These are phyloP conservation scores for Metarhizium album DNA, from an alignment of 2,329 filamentous ascomycete genomes.

Conservation along the genomic window DNA sequence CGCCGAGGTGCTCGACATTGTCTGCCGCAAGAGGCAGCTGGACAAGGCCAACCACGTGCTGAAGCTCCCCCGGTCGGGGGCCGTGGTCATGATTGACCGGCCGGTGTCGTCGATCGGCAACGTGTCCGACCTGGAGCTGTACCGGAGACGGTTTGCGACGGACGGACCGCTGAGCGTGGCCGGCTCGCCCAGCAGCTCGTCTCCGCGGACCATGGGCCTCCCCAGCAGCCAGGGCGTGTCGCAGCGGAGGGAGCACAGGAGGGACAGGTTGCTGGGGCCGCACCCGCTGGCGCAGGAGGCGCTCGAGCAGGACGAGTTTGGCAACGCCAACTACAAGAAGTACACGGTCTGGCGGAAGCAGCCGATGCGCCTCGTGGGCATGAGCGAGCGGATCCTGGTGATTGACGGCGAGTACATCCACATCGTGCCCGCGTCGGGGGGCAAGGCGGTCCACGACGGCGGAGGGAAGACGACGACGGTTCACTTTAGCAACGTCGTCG, in stretches of 20 bases:
- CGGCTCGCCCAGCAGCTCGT: conserved; percentile 57
- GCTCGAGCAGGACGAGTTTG: conserved; percentile 47
- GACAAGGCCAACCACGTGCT: conserved; percentile 73
- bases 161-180: conserved; percentile 60
- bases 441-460: conserved; percentile 53
- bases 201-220: conserved; percentile 51
- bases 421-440: conserved; percentile 62
- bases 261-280: conserved; percentile 40
- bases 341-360: conserved; percentile 77
- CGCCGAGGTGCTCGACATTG: conserved; percentile 67
- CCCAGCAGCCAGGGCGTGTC: conserved; percentile 29
- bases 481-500: conserved; percentile 72
- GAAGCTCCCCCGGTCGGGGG: conserved; percentile 64
- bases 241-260: conserved; percentile 40
- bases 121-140: conserved; percentile 63
- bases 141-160: conserved; percentile 63
- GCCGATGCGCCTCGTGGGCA: conserved; percentile 67
- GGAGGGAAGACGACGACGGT: conserved; percentile 67
- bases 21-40: conserved; percentile 65
- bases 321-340: conserved; percentile 55
- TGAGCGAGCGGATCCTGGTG: conserved; percentile 64
- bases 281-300: conserved; percentile 59
- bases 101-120: conserved; percentile 71
- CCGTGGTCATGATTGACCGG: conserved; percentile 65
- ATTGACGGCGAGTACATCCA: conserved; percentile 83